Base-by-base conservation (phyloP, 2,329 filamentous ascomycete species). In the Massarina eburnea region DNA sequence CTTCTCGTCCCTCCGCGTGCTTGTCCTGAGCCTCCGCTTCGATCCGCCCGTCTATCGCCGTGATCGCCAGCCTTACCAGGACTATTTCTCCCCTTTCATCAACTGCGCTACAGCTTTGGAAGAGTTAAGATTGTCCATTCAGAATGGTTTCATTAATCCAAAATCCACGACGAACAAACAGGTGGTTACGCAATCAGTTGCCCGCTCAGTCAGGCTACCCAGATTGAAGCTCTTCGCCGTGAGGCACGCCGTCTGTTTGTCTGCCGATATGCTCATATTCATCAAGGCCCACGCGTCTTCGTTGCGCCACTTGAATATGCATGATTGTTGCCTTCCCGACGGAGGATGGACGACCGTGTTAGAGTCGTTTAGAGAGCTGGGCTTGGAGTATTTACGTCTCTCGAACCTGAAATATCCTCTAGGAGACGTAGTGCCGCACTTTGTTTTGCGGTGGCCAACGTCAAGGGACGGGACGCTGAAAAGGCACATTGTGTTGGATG, bases 61-160 rank as follows among this genome's bases (percentile, higher is more conserved):
- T 8, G 29, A 48, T 8, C 56, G 51, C 6, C 21, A 48, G 10
- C 50, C 57, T 18, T 65, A 62, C 59, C 51, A 58, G 17, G 54
- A 55, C 10, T 44, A 46, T 1, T 32, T 66, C 1, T 51, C 46
- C 22, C 47, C 55, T 3, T 55, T 67, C 24, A 50, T 67, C 19
- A 29, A 46, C 24, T 35, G 51, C 20, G 53, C 59, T 12, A 45
- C 60, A 8, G 36, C 20, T 4, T 26, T 65, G 8, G 46, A 53
- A 26, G 49, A 43, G 10, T 43, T 67, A 10, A 41, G 56, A 6
- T 24, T 67, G 12, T 57, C 49, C 21, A 46, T 66, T 4, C 58
- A 59, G 22, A n/a, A n/a, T n/a, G n/a, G n/a, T n/a, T n/a, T n/a
- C n/a, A n/a, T n/a, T n/a, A n/a, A n/a, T n/a, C 46, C 54, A 21